Percentiles rank a stretch among this genome's conserved stretches.
Evolutionary conservation across 768 basidiomycete genomes (phyloP).

Genomic region (Fistulinella prunicolor): DNA sequence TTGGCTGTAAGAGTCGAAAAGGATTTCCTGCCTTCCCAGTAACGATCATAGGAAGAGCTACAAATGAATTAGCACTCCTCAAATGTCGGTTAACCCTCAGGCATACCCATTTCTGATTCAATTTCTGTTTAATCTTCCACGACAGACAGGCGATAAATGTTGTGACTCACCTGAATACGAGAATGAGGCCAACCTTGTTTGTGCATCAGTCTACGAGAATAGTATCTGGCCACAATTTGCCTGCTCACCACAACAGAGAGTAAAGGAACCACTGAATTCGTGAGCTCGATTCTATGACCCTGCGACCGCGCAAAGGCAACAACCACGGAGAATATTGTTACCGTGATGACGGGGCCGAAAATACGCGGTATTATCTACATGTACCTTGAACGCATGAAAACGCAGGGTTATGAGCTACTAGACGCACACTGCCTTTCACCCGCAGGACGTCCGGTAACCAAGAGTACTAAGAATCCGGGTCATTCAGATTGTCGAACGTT

Average conservation of each 20-base stretch:
- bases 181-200: constrained; percentile 75
- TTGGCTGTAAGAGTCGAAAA: constrained; percentile 71
- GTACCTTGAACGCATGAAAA: constrained; percentile 6
- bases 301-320: constrained; percentile 57
- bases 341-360: constrained; percentile 78
- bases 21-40: constrained; percentile 85
- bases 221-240: neutral
- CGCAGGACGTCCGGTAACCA: constrained; percentile 90
- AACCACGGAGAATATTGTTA: constrained; percentile 67
- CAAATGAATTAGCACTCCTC: constrained; percentile 2
- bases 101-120: constrained; percentile 60
- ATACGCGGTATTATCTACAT: constrained; percentile 66
- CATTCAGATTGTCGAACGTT: neutral
- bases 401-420: neutral
- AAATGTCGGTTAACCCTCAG: neutral
- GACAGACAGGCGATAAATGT: neutral
- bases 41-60: constrained; percentile 84
- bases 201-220: constrained; percentile 2
- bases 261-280: constrained; percentile 84
- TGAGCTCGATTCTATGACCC: constrained; percentile 60
- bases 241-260: constrained; percentile 84
- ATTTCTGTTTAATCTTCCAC: neutral
- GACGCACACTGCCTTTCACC: constrained; percentile 74
- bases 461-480: constrained; percentile 55
- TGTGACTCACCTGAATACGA: constrained; percentile 72